Conservation (phyloP, 148 eudicot species). For the Beta vulgaris region DNA sequence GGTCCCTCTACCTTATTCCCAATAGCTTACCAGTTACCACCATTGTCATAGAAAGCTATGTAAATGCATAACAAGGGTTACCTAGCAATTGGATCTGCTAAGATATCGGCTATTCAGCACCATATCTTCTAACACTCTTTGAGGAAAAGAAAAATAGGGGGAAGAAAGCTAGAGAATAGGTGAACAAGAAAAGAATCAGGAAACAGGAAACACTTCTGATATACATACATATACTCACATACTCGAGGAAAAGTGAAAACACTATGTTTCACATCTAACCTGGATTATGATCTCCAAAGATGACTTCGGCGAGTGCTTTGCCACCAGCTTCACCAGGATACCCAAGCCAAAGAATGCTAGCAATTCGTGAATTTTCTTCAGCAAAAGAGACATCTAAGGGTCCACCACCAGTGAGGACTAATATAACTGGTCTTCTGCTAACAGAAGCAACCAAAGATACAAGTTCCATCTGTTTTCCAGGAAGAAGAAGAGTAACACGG, state of each 20-base stretch:
- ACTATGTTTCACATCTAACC: conserved; percentile 38
- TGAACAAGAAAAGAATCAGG: not conserved
- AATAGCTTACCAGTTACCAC: not conserved
- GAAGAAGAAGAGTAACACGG: conserved; percentile 81
- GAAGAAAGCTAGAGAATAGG: too few species aligned
- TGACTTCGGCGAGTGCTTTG: conserved; percentile 66
- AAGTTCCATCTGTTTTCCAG: conserved; percentile 81
- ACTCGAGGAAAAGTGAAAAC: not conserved
- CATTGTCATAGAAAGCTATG: not conserved
- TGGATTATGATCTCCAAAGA: conserved; percentile 90
- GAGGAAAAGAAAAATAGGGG: not conserved
- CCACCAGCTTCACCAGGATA: conserved; percentile 98
- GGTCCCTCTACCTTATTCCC: too few species aligned
- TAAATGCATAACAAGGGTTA: not conserved
- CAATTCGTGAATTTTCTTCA: conserved; percentile 51
- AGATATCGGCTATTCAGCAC: not conserved
- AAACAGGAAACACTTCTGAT: not conserved
- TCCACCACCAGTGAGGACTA: conserved; percentile 94
- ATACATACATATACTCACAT: not conserved
- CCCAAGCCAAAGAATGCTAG: conserved; percentile 89
- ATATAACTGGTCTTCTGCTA: conserved; percentile 58
- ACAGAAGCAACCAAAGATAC: conserved; percentile 60
- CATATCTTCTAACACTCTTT: not conserved
- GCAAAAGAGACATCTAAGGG: conserved; percentile 88
- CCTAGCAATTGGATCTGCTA: not conserved